Evolutionary conservation across 202 grass and related monocot species (phyloP), one percentile per base, ranked within the genome.

Genomic region (Musa balbisiana): DNA sequence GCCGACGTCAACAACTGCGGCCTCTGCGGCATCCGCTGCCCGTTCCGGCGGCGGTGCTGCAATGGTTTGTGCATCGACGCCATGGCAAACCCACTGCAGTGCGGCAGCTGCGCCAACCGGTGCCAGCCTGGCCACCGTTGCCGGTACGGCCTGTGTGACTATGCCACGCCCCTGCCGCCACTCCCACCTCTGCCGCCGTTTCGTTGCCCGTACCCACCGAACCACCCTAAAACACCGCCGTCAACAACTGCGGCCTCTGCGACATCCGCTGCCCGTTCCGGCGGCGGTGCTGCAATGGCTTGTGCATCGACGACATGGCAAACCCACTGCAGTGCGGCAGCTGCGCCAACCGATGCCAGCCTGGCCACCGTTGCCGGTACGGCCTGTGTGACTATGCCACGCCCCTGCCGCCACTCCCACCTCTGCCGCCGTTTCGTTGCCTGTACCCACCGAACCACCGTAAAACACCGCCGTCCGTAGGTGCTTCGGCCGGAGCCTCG

Each of bases 241-340:
- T 70, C 25, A 53, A 87, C 69, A 83, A 87, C 76, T 87, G 85
- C 1, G 80, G 84, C 49, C 27, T 79, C 50, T 87, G 85, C 1
- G 80, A 80, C 49, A 26, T 79, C 50, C 58, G 70, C 0, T 88
- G 86, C 53, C 70, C 79, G 21, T 82, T 79, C 73, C 20, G 21
- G 25, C 68, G 71, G 79, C 62, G 10, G 29, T 85, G 86, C 77
- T 88, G 82, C 69, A 1, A 51, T 9, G 79, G 82, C 17, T 15
- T 75, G 67, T 88, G 82, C 62, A 51, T 76, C 19, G 73, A 85
- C 54, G 26, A 71, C 13, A 77, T 79, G 71, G 13, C n/a, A 8
- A 76, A 82, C 55, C 71, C 76, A 0, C 50, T 69, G 15, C 75
- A 77, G 55, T 85, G 82, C 25, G 82, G 86, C 17, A 65, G 62